phyloP scores from a whole-genome alignment of 345 rosid species.

The Eucalyptus guilfoylei region DNA sequence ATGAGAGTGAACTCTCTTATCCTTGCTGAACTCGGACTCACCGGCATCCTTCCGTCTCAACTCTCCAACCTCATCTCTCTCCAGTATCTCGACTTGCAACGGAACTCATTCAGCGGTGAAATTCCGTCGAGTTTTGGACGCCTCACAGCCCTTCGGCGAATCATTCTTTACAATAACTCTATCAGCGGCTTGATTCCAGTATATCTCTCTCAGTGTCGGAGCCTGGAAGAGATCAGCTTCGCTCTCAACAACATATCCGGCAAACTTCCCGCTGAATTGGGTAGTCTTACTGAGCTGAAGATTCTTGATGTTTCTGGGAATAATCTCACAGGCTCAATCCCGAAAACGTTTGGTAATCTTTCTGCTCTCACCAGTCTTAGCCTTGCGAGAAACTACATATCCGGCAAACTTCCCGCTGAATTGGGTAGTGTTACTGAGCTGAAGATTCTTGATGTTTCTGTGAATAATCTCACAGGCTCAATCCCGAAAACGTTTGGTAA shows the following conservation, averaged over 20 bases:
- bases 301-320: background rate
- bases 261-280: background rate
- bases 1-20: background rate
- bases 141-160: background rate
- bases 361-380: background rate
- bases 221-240: background rate
- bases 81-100: background rate
- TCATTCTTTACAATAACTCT: background rate
- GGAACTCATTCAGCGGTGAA: background rate
- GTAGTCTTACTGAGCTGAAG: background rate
- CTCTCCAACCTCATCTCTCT: slow-evolving; percentile 7
- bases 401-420: background rate
- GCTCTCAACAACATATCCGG: background rate
- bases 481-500: slow-evolving; percentile 1
- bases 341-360: background rate
- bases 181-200: background rate
- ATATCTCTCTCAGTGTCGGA: background rate
- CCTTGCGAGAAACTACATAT: background rate
- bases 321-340: slow-evolving; percentile 1
- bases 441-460: background rate
- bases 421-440: background rate
- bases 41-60: background rate
- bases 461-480: background rate
- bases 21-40: background rate
- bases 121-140: background rate